These are phyloP conservation scores for Microcyclospora pomicola DNA, from an alignment of 2,329 filamentous ascomycete genomes.

Conservation along the genomic window DNA sequence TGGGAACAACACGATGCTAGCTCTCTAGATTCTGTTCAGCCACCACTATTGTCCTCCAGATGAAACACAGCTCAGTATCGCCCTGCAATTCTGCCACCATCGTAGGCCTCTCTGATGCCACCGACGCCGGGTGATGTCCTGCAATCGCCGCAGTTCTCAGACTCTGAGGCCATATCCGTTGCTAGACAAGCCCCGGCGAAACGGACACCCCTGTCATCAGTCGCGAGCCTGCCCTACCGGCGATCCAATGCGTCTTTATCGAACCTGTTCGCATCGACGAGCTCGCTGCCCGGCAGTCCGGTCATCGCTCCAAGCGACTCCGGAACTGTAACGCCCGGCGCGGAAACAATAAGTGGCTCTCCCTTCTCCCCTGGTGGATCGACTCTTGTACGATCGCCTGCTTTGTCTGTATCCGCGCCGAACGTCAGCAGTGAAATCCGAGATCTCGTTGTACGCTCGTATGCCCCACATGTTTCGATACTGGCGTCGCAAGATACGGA, in stretches of 20 bases:
- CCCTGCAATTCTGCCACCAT: too few relatives aligned
- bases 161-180: conserved; percentile 43
- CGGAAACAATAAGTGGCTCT: conserved; percentile 23
- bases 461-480: conserved; percentile 78
- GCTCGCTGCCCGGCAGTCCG: conserved; percentile 24
- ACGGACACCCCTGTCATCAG: conserved; percentile 42
- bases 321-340: conserved; percentile 28
- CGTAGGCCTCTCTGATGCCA: conserved; percentile 40
- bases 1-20: too few relatives aligned
- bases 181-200: too few relatives aligned
- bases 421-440: conserved; percentile 35
- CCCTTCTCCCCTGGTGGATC: conserved; percentile 30
- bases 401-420: conserved; percentile 24
- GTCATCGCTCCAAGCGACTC: conserved; percentile 23
- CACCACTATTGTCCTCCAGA: too few relatives aligned
- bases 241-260: conserved; percentile 39
- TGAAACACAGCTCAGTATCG: too few relatives aligned
- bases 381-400: conserved; percentile 27
- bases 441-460: conserved; percentile 63
- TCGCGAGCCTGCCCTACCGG: conserved; percentile 41
- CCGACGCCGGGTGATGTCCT: conserved; percentile 49
- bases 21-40: too few relatives aligned
- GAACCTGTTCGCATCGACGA: conserved; percentile 39
- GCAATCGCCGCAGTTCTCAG: conserved; percentile 56
- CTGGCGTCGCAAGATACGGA: conserved; percentile 81